A percentile compares a stretch with the other conserved stretches of the same genome.
Conservation (phyloP, 805 yeast genomes). For the Metschnikowia anglica region DNA sequence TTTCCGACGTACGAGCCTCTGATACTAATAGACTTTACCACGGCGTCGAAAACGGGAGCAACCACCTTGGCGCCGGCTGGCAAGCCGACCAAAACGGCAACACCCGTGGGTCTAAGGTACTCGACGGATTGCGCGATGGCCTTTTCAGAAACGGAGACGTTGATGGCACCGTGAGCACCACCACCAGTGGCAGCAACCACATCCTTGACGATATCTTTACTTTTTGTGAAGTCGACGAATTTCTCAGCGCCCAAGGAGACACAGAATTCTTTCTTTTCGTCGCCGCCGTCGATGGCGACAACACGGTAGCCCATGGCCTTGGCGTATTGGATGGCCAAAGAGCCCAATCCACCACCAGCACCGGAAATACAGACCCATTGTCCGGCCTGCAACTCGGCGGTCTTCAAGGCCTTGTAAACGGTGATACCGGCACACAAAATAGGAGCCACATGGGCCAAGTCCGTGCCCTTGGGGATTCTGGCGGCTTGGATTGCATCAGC, state of each 20-base stretch:
- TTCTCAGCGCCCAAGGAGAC: slow-evolving; percentile 62
- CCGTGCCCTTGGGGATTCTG: slow-evolving; percentile 53
- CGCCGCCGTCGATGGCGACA: slow-evolving; percentile 74
- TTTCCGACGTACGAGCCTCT: slow-evolving; percentile 47
- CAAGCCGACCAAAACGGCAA: slow-evolving; percentile 46
- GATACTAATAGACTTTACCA: slow-evolving; percentile 39
- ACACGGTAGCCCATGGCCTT: slow-evolving; percentile 71
- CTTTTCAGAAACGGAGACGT: slow-evolving; percentile 51
- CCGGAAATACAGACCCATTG: slow-evolving; percentile 76
- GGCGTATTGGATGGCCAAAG: slow-evolving; percentile 74
- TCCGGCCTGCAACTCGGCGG: slow-evolving; percentile 58
- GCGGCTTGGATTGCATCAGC: slow-evolving; percentile 68
- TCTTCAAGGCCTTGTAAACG: slow-evolving; percentile 65
- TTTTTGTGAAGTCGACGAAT: slow-evolving; percentile 56
- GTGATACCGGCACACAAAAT: slow-evolving; percentile 69
- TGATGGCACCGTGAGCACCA: slow-evolving; percentile 55
- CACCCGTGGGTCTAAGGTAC: slow-evolving; percentile 42
- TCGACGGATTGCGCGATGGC: slow-evolving; percentile 48
- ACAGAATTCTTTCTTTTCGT: slow-evolving; percentile 51
- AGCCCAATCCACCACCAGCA: slow-evolving; percentile 82
- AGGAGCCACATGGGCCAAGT: slow-evolving; percentile 58
- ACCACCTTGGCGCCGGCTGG: slow-evolving; percentile 45
- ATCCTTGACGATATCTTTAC: slow-evolving; percentile 51
- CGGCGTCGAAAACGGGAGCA: slow-evolving; percentile 42
- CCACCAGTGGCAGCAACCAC: slow-evolving; percentile 50